Evolutionary conservation across 2,329 filamentous ascomycete species (phyloP), one percentile per base, ranked within the genome.

Genomic region (Zelopaecilomyces penicillatus): DNA sequence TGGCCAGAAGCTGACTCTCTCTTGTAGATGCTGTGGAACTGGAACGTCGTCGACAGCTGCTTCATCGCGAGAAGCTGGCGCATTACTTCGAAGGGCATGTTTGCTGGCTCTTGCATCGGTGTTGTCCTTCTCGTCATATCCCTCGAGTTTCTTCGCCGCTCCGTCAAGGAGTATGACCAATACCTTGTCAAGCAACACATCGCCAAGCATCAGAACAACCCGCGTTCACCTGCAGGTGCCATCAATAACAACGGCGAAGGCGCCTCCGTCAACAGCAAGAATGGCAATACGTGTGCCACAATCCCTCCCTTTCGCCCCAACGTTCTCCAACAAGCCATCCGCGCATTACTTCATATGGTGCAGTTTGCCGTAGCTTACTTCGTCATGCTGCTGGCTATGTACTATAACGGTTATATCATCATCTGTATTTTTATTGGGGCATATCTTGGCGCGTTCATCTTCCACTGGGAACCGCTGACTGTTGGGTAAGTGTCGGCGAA

Each of bases 381-480:
- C 53, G 64, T 91, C 56, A 91, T 93, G 87, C 65, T 85, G 66
- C 64, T 67, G n/a, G 73, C 73, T 50, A 78, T 78, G 73, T 78
- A 79, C 60, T 80, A 74, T 65, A 80, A 79, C 53, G 78, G 82
- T 7, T 93, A 87, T 63, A 74, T 93, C 50, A 86, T 93, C 61
- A 82, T 91, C 47, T 87, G 80, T 53, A 87, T 93, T 60, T 78
- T 91, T 50, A 75, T 91, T 44, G 87, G 87, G 2, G 79, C 83
- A 1, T 87, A 79, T 51, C 45, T 90, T 5, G 87, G 87, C 11
- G 72, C 76, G 9, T 87, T 89, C 51, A 57, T 86, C 47, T 91
- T 87, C 59, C 76, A 80, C 30, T 90, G 85, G 83, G 83, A 85
- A 59, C 66, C 61, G 0, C 54, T 78, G 11, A 50, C 57, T 6